Base-by-base conservation (phyloP, 768 basidiomycete species). In the Dentipellis fragilis region DNA sequence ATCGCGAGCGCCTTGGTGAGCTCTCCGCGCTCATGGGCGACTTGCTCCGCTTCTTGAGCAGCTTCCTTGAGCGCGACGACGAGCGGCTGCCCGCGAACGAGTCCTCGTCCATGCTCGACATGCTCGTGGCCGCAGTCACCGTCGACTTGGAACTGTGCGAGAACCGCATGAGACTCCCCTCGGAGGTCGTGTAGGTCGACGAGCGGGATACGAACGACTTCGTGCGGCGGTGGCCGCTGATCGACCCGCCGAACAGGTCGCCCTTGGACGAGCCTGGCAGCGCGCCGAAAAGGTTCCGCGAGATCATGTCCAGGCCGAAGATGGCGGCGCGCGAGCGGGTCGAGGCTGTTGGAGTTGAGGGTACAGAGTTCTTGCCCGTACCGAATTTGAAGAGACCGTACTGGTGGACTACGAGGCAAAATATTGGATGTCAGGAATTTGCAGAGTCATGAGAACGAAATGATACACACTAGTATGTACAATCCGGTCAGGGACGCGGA, bases 311-410 rank as follows among this genome's bases (percentile, higher is more conserved):
- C 52, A 97, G 75, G 36, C 89, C 84, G 65, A 95, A 92, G 51
- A 92, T 89, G n/a, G 87, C 83, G 2, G 84, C 88, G 59, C 80
- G 74, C 16, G 80, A 75, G 39, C 87, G 84, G n/a, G 84, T 80
- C 48, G 76, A 80, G 0, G 83, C 79, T 0, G 89, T 89, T 3
- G 93, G 94, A 0, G 93, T 97, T 2, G 85, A 80, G 5, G 94
- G 93, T n/a, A 79, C 70, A 21, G 93, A 85, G 45, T 73, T 84
- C 53, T 79, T 81, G 35, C 84, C 84, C 0, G 91, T 91, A 29
- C 79, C 79, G 69, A 94, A 93, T 65, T 89, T 85, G 72, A 93
- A 95, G 53, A 96, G 71, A 14, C 92, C 91, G 58, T 83, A 93
- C 66, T 89, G 89, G 64, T 93, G 88, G 54, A 92, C 90, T 93